Percentiles rank a stretch among this genome's conserved stretches.
Evolutionary conservation across 371 early-diverging fungal genomes (phyloP).

Genomic region (Chytridium lagenaria): DNA sequence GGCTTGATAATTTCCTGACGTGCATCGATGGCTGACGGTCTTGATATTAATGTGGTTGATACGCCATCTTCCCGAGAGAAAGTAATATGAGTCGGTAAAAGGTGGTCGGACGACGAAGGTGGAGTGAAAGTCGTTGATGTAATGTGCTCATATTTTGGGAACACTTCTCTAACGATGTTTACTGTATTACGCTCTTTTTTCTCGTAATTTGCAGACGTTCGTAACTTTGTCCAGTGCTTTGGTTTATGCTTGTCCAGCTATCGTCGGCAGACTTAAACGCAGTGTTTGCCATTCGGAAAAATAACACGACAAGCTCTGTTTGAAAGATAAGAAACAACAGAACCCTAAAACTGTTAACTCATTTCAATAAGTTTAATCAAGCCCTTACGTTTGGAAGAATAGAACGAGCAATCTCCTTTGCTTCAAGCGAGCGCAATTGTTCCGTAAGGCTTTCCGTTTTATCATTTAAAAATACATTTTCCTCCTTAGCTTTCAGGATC

Average conservation of each 20-base stretch:
- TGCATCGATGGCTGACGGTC: neutral
- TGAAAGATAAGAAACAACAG: conserved; percentile 34
- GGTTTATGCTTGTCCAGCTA: neutral
- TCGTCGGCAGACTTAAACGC: neutral
- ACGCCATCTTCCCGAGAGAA: neutral
- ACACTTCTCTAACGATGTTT: neutral
- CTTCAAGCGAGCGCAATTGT: neutral
- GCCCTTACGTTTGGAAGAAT: conserved; percentile 25
- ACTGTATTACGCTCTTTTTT: neutral
- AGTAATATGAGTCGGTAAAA: neutral
- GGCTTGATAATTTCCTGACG: neutral
- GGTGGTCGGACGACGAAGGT: neutral
- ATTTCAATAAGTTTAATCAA: neutral
- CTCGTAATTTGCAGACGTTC: neutral
- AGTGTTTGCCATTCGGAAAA: conserved; percentile 38
- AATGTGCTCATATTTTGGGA: neutral
- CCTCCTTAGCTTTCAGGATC: neutral
- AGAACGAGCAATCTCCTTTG: neutral
- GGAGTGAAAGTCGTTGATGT: too few relatives aligned
- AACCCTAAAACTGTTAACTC: conserved; percentile 33
- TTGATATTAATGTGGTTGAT: neutral
- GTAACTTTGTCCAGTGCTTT: neutral
- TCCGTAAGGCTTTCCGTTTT: neutral
- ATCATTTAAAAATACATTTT: neutral
- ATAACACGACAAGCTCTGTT: conserved; percentile 26